These are phyloP conservation scores for Thalassiosira profunda DNA, from an alignment of 108 stramenopile species.

Conservation along the genomic window DNA sequence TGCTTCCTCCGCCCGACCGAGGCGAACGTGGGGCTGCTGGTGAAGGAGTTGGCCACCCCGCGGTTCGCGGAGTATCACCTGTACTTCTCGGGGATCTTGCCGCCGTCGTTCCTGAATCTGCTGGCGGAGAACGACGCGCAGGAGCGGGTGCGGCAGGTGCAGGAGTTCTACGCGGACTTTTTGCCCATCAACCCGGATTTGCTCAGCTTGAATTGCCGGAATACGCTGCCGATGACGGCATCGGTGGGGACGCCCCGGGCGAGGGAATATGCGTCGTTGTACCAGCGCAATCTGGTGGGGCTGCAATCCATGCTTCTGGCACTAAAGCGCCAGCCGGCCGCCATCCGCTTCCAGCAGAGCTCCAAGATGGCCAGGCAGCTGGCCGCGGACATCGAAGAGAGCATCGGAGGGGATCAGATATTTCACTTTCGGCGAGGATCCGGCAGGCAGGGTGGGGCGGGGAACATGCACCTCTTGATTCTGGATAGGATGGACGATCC, in stretches of 20 bases:
- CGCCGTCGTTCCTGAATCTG: constrained; percentile 73
- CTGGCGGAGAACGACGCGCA: constrained; percentile 93
- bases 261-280: constrained; percentile 71
- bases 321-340: constrained; percentile 86
- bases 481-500: constrained; percentile 99
- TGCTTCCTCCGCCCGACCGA: constrained; percentile 94
- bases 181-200: constrained; percentile 96
- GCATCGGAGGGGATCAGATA: constrained; percentile 89
- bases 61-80: constrained; percentile 97
- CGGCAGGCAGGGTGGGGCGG: constrained; percentile 25
- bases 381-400: constrained; percentile 79
- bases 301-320: constrained; percentile 91
- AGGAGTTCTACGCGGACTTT: constrained; percentile 98
- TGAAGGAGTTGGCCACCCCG: constrained; percentile 79
- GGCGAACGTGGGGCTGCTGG: constrained; percentile 77
- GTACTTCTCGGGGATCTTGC: constrained; percentile 94
- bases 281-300: constrained; percentile 90
- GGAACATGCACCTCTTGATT: constrained; percentile 79
- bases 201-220: constrained; percentile 87
- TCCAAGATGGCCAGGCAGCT: constrained; percentile 82
- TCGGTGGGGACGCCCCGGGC: too few species aligned
- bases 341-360: constrained; percentile 91
- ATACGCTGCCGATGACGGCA: constrained; percentile 82
- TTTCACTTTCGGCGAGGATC: constrained; percentile 90
- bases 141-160: constrained; percentile 93